A percentile compares a stretch with the other conserved stretches of the same genome.
Evolutionary conservation across 305 asterid genomes (phyloP).

Genomic region (Rubia occidens): DNA sequence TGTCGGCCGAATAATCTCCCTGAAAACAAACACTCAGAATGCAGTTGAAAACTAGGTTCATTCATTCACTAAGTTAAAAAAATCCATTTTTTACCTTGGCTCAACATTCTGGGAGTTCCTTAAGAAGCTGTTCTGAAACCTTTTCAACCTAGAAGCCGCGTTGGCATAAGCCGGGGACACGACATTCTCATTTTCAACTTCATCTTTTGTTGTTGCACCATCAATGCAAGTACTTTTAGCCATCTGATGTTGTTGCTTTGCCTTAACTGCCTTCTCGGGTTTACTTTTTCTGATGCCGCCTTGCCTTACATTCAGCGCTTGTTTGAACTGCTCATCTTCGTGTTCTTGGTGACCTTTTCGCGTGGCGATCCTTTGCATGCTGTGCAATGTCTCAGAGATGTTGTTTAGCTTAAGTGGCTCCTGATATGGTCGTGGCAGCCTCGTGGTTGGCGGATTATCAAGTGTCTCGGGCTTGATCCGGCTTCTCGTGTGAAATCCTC

Average conservation of each 20-base stretch:
- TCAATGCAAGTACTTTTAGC: conserved; percentile 31
- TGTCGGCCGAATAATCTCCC: conserved; percentile 37
- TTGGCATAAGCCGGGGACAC: conserved; percentile 25
- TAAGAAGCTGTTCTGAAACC: conserved; percentile 38
- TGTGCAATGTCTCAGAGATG: conserved; percentile 45
- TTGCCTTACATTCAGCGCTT: conserved; percentile 53
- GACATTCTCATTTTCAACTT: conserved; percentile 41
- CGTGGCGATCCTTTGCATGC: conserved; percentile 38
- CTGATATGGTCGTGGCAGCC: conserved; percentile 32
- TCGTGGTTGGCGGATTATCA: conserved; percentile 48
- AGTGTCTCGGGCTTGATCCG: conserved; percentile 43
- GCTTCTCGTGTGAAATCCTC: conserved; percentile 43
- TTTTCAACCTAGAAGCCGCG: conserved; percentile 31
- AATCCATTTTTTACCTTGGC: conserved; percentile 38
- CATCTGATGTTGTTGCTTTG: conserved; percentile 43
- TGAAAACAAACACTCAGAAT: conserved; percentile 17
- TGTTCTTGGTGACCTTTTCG: conserved; percentile 45
- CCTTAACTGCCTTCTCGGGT: conserved; percentile 43
- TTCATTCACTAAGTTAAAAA: neutral
- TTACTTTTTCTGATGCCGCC: conserved; percentile 57
- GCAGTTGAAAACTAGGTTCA: neutral
- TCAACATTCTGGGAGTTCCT: conserved; percentile 61
- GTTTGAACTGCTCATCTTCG: conserved; percentile 69
- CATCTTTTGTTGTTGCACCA: conserved; percentile 37
- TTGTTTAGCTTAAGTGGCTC: conserved; percentile 34